Conservation (phyloP, 352 stramenopile genomes). For the Phytophthora tentaculata region DNA sequence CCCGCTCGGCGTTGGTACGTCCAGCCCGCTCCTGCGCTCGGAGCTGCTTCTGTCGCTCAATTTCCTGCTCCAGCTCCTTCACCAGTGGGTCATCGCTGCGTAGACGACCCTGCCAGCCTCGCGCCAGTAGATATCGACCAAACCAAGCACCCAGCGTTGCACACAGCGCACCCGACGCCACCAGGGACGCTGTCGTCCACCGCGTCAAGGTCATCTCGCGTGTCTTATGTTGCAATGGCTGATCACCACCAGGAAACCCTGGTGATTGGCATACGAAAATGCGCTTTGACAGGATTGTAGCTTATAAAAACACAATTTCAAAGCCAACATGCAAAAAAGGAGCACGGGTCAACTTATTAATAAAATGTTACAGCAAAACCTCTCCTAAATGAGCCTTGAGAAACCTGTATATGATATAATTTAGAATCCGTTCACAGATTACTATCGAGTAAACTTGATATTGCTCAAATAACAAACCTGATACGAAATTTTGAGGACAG, state of each 20-base stretch:
- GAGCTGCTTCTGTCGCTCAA: constrained; percentile 74
- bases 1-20: constrained; percentile 74
- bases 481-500: too few species aligned
- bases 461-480: too few species aligned
- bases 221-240: constrained; percentile 9
- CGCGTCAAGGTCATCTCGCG: constrained; percentile 31
- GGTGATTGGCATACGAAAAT: not conserved
- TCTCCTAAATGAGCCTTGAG: too few species aligned
- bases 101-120: constrained; percentile 8
- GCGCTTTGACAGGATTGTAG: not conserved
- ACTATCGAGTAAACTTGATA: too few species aligned
- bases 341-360: too few species aligned
- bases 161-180: constrained; percentile 33
- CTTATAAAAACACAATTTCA: too few species aligned
- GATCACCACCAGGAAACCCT: constrained; percentile 7
- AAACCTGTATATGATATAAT: too few species aligned
- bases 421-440: too few species aligned
- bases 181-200: constrained; percentile 33
- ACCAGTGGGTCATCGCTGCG: constrained; percentile 43
- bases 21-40: constrained; percentile 75
- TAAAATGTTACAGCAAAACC: too few species aligned
- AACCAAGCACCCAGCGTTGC: constrained; percentile 32
- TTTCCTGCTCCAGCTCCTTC: constrained; percentile 59
- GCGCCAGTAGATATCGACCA: constrained; percentile 24
- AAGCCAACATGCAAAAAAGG: too few species aligned